Conservation (phyloP, 495 filamentous ascomycete species). For the Hypoxylon intermedium region DNA sequence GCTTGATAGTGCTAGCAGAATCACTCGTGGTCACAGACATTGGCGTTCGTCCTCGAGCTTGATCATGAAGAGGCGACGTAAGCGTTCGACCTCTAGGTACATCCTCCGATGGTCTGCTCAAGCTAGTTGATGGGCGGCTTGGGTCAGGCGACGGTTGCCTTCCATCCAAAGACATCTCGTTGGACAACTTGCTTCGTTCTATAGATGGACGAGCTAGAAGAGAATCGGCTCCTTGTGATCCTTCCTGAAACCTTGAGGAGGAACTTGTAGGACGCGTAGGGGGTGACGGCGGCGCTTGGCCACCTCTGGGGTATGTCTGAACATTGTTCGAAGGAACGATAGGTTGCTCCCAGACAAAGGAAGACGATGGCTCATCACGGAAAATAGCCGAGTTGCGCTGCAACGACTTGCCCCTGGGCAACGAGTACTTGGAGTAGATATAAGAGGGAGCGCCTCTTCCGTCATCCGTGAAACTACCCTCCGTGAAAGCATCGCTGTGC, state of each 20-base stretch:
- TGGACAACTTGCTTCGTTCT: constrained; percentile 56
- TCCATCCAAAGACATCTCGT: constrained; percentile 44
- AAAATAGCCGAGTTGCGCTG: constrained; percentile 73
- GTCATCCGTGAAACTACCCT: constrained; percentile 47
- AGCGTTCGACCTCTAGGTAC: constrained; percentile 47
- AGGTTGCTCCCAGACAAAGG: constrained; percentile 69
- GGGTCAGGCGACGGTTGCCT: constrained; percentile 51
- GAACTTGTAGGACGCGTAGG: constrained; percentile 59
- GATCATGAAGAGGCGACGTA: constrained; percentile 48
- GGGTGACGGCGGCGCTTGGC: constrained; percentile 63
- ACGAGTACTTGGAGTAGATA: constrained; percentile 79
- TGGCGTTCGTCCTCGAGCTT: constrained; percentile 46
- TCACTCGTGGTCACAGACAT: constrained; percentile 66
- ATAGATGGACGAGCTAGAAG: constrained; percentile 48
- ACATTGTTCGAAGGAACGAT: constrained; percentile 53
- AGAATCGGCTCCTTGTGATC: constrained; percentile 47
- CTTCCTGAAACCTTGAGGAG: constrained; percentile 45
- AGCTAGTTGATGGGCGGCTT: constrained; percentile 58
- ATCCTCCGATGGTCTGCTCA: constrained; percentile 49
- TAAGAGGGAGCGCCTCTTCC: constrained; percentile 69
- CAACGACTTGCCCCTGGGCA: constrained; percentile 80
- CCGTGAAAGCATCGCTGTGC: constrained; percentile 64
- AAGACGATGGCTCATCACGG: constrained; percentile 62
- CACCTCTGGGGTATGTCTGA: constrained; percentile 44
- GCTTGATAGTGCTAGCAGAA: constrained; percentile 70